phyloP scores from a whole-genome alignment of 176 grass and related monocot species.

The Elaeis guineensis region DNA sequence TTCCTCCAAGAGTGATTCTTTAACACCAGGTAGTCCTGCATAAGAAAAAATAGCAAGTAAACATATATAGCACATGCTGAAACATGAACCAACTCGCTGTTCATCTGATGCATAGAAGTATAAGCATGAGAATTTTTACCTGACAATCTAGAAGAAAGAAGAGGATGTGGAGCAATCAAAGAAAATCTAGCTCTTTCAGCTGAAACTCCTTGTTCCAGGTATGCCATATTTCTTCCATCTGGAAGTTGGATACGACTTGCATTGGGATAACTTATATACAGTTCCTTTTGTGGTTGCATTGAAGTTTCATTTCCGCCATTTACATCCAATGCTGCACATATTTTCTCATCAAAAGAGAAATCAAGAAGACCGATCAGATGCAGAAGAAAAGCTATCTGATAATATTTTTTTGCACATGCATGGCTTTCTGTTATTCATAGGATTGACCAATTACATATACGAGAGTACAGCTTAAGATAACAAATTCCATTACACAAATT shows the following conservation, averaged over 20 bases:
- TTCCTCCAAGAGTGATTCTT: constrained; percentile 59
- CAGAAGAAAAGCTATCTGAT: too few relatives aligned
- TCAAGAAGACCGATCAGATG: too few relatives aligned
- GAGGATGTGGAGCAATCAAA: constrained; percentile 15
- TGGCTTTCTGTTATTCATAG: too few relatives aligned
- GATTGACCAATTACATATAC: too few relatives aligned
- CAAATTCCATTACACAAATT: too few relatives aligned
- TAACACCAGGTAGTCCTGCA: constrained; percentile 86
- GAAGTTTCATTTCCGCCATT: not conserved
- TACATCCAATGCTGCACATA: not conserved
- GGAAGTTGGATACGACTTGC: constrained; percentile 7
- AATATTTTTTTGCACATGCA: too few relatives aligned
- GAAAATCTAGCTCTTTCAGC: constrained; percentile 13
- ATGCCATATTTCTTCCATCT: constrained; percentile 8
- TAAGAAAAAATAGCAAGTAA: constrained; percentile 3
- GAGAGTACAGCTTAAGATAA: too few relatives aligned
- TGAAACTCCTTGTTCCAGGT: constrained; percentile 6
- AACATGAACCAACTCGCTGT: too few relatives aligned
- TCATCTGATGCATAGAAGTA: too few relatives aligned
- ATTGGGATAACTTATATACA: constrained; percentile 11
- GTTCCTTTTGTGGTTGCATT: not conserved
- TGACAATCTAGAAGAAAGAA: constrained; percentile 11
- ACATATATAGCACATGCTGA: too few relatives aligned
- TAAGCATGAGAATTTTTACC: not conserved
- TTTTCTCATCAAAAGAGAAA: too few relatives aligned